Percentiles rank a stretch among this genome's conserved stretches.
These are phyloP conservation scores for Arthrinium phaeospermum DNA, from an alignment of 2,329 filamentous ascomycete genomes.

Conservation along the genomic window DNA sequence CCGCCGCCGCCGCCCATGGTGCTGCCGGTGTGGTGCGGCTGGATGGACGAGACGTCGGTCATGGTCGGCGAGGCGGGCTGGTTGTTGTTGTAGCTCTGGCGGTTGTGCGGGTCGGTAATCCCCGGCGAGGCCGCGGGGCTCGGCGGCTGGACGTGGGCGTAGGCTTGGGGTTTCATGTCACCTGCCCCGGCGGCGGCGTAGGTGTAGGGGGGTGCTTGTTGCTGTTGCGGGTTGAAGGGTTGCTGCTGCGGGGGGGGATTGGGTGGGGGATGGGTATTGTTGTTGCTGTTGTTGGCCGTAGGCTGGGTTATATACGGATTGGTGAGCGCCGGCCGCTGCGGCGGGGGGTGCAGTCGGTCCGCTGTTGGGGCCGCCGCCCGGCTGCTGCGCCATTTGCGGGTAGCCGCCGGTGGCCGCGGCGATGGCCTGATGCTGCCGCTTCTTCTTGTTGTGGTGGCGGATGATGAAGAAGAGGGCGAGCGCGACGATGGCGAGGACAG, in stretches of 20 bases:
- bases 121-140: slow-evolving; percentile 29
- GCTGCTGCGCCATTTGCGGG: slow-evolving; percentile 23
- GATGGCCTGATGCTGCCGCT: slow-evolving; percentile 20
- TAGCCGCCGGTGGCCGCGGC: slow-evolving; percentile 25
- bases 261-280: slow-evolving; percentile 26
- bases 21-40: slow-evolving; percentile 26
- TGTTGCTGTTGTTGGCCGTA: slow-evolving; percentile 23
- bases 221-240: slow-evolving; percentile 33
- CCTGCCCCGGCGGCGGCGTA: neutral
- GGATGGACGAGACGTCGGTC: slow-evolving; percentile 31
- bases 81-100: slow-evolving; percentile 28
- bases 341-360: slow-evolving; percentile 1
- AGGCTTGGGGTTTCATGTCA: slow-evolving; percentile 5
- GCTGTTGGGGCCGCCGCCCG: slow-evolving; percentile 1
- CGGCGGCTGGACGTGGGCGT: slow-evolving; percentile 1
- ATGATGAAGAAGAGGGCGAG: slow-evolving; percentile 47
- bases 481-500: slow-evolving; percentile 46
- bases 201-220: slow-evolving; percentile 15
- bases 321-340: slow-evolving; percentile 27
- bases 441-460: slow-evolving; percentile 43
- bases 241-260: slow-evolving; percentile 26
- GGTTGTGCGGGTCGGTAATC: slow-evolving; percentile 26
- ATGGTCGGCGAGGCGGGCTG: slow-evolving; percentile 35
- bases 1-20: neutral
- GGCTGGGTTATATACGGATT: slow-evolving; percentile 29